phyloP scores from a whole-genome alignment of 805 yeast species.

The Vanderwaltozyma polyspora region DNA sequence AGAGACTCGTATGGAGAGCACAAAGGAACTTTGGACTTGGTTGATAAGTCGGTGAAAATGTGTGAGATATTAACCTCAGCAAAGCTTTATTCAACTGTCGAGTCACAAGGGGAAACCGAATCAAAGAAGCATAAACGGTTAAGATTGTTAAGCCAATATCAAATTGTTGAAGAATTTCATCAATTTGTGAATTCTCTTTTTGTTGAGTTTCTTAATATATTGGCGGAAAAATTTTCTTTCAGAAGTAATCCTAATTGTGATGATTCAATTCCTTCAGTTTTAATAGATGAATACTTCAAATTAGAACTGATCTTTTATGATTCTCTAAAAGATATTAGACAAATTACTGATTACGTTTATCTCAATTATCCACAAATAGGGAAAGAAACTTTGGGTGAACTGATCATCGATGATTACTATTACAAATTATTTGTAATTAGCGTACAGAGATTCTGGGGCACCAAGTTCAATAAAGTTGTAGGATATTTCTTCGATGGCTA shows the following conservation, averaged over 20 bases:
- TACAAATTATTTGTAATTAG: not conserved
- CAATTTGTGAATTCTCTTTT: not conserved
- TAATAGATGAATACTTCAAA: too few relatives aligned
- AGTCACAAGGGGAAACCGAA: slow-evolving; percentile 1
- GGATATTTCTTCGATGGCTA: too few relatives aligned
- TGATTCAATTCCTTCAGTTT: too few relatives aligned
- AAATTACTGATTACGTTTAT: too few relatives aligned
- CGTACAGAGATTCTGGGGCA: not conserved
- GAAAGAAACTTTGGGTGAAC: slow-evolving; percentile 2
- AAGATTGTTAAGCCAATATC: slow-evolving; percentile 1
- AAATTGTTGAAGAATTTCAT: not conserved
- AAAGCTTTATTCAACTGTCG: not conserved
- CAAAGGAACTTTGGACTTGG: too few relatives aligned
- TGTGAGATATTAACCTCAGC: not conserved
- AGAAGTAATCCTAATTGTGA: too few relatives aligned
- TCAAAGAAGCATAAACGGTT: slow-evolving; percentile 3
- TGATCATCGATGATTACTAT: slow-evolving; percentile 1
- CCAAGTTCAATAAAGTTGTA: too few relatives aligned
- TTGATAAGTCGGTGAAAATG: not conserved
- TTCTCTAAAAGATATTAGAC: not conserved
- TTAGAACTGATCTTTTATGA: not conserved
- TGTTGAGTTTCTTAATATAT: too few relatives aligned
- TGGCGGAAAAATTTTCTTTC: too few relatives aligned
- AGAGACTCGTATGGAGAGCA: too few relatives aligned
- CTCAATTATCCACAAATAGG: not conserved